Evolutionary conservation across 2,329 filamentous ascomycete genomes (phyloP).

Genomic region (Xylariaceae sp.): DNA sequence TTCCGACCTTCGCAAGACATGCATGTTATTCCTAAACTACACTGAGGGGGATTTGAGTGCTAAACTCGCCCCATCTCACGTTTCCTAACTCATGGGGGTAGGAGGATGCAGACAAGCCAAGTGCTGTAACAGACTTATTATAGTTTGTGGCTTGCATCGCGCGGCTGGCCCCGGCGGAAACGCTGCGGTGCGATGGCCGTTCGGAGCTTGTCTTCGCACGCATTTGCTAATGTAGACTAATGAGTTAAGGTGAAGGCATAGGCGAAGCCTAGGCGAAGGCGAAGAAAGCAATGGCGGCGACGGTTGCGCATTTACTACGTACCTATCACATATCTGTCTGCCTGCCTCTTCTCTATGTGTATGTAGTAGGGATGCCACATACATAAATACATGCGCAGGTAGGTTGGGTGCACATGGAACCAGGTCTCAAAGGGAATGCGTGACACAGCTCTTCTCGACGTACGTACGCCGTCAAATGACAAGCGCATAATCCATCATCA

Average conservation of each 20-base stretch:
- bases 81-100: conserved; percentile 5
- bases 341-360: neutral
- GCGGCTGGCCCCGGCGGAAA: conserved; percentile 20
- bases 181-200: conserved; percentile 25
- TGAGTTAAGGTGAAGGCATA: neutral
- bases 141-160: conserved; percentile 31
- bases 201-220: conserved; percentile 17
- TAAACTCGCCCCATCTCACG: conserved; percentile 14
- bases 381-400: conserved; percentile 4
- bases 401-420: neutral
- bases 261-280: neutral
- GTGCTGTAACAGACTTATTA: conserved; percentile 24
- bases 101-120: conserved; percentile 22
- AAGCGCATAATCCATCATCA: conserved; percentile 17
- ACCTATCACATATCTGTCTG: neutral
- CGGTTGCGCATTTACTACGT: too few relatives aligned
- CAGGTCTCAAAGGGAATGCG: conserved; percentile 1
- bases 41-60: conserved; percentile 6
- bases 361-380: neutral
- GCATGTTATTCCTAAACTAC: conserved; percentile 10
- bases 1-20: conserved; percentile 5
- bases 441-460: conserved; percentile 18
- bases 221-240: neutral
- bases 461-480: conserved; percentile 22
- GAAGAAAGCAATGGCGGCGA: too few relatives aligned